These are phyloP conservation scores for Ustilago hordei DNA, from an alignment of 1,284 basidiomycete genomes.

Conservation along the genomic window DNA sequence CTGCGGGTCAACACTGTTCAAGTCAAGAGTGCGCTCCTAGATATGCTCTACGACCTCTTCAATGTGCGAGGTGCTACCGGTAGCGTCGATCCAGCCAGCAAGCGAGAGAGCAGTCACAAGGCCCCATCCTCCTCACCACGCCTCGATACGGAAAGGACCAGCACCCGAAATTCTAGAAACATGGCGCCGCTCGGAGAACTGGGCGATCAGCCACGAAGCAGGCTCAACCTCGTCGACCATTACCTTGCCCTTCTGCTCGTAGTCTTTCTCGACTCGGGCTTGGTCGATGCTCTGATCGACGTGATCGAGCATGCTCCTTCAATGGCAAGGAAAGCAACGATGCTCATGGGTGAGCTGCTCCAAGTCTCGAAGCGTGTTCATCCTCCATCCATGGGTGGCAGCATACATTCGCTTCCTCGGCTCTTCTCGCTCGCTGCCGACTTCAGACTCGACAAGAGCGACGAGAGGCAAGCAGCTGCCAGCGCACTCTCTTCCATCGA, in stretches of 20 bases:
- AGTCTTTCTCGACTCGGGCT: slow-evolving; percentile 86
- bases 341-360: slow-evolving; percentile 91
- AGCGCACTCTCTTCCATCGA: slow-evolving; percentile 88
- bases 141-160: slow-evolving; percentile 6
- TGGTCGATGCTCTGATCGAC: slow-evolving; percentile 71
- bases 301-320: slow-evolving; percentile 53
- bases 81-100: slow-evolving; percentile 43
- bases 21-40: slow-evolving; percentile 76
- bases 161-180: slow-evolving; percentile 1
- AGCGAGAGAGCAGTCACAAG: slow-evolving; percentile 43
- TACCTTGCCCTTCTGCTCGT: slow-evolving; percentile 90
- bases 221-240: slow-evolving; percentile 88
- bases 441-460: slow-evolving; percentile 71
- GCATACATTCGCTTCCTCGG: slow-evolving; percentile 84
- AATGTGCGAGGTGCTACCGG: slow-evolving; percentile 71
- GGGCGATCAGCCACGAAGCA: slow-evolving; percentile 46
- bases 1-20: slow-evolving; percentile 87
- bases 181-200: slow-evolving; percentile 39
- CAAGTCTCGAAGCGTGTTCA: slow-evolving; percentile 88
- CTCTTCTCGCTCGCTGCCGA: slow-evolving; percentile 85
- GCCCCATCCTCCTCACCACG: slow-evolving; percentile 23
- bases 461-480: slow-evolving; percentile 81
- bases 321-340: slow-evolving; percentile 75
- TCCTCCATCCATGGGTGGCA: slow-evolving; percentile 84
- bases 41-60: slow-evolving; percentile 93